Evolutionary conservation across 2,329 filamentous ascomycete genomes (phyloP).

Genomic region (Penicillium sp.): DNA sequence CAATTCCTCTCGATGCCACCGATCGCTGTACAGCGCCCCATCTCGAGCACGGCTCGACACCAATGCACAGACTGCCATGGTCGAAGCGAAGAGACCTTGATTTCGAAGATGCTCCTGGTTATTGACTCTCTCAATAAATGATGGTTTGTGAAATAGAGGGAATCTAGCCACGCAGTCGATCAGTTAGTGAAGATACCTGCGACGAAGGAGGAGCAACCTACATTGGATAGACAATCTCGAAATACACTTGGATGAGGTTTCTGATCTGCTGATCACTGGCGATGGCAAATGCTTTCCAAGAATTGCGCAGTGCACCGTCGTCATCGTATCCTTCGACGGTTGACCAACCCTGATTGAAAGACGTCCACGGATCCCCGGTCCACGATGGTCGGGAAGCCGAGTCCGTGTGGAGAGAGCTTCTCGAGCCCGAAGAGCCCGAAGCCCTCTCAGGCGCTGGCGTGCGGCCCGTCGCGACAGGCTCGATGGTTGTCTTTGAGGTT

Average conservation of each 20-base stretch:
- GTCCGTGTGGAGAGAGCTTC: conserved; percentile 17
- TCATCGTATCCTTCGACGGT: conserved; percentile 21
- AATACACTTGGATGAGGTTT: conserved; percentile 51
- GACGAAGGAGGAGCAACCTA: conserved; percentile 19
- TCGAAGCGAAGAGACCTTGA: conserved; percentile 48
- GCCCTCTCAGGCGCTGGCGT: conserved; percentile 10
- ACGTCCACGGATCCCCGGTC: conserved; percentile 21
- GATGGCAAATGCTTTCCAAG: conserved; percentile 44
- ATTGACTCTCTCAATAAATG: conserved; percentile 42
- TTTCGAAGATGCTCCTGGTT: conserved; percentile 46
- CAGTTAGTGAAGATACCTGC: background rate
- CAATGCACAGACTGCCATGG: conserved; percentile 54
- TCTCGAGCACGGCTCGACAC: conserved; percentile 51
- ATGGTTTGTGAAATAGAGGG: conserved; percentile 52
- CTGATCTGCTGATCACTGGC: conserved; percentile 41
- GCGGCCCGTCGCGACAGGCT: conserved; percentile 2
- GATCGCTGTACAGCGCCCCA: conserved; percentile 45
- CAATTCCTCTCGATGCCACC: conserved; percentile 33
- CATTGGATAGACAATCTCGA: conserved; percentile 55
- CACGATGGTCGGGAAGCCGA: conserved; percentile 12
- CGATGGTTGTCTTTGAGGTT: conserved; percentile 2
- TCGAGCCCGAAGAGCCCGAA: conserved; percentile 17
- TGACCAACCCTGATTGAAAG: conserved; percentile 18
- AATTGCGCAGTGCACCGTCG: conserved; percentile 27
- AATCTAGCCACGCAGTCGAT: conserved; percentile 31